Evolutionary conservation across 192 early-diverging fungal species (phyloP), one percentile per base, ranked within the genome.

Genomic region (Coemansia reversa): DNA sequence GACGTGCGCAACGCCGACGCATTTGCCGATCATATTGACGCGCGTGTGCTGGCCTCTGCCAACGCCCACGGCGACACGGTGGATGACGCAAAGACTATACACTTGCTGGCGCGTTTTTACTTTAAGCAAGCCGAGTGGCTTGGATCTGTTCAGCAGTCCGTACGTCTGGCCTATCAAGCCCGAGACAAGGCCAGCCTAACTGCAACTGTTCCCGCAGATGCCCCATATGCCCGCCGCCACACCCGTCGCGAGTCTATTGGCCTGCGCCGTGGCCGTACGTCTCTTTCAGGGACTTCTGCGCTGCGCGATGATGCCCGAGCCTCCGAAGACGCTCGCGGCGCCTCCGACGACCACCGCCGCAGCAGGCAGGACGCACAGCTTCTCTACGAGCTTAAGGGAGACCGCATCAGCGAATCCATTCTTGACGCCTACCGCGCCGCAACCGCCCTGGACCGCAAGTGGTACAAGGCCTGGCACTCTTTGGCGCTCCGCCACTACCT

Each of bases 391-490:
- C 65, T 68, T 27, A 70, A 76, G 58, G 65, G 69, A 29, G 62
- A 62, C 4, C 65, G 53, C 23, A 71, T 79, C 28, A 57, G 67
- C 56, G 68, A 78, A 49, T 62, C 94, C 25, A 95, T 97, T 23
- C 68, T 98, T 35, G 70, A 86, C 56, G 93, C 93, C 2, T 95
- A 93, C 69, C 78, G 87, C 0, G 88, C 93, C 7, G 97, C 97
- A 0, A 96, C 94, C 7, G 87, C 90, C 50, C 87, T 92, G 82
- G 94, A 97, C 80, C 86, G 86, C 76, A 86, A 93, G 52, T 97
- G 94, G 94, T 97, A 99, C 85, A 98, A 90, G 65, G 96, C 95
- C n/a, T 99, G 96, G 95, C 97, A 99, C 61, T 87, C 92, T 28
- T 94, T 95, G 92, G 97, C 95, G 19, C 74, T 96, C 20, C 88